Evolutionary conservation across 352 stramenopile genomes (phyloP), one percentile per base, ranked within the genome.

Genomic region (Halophytophthora polymorphica): DNA sequence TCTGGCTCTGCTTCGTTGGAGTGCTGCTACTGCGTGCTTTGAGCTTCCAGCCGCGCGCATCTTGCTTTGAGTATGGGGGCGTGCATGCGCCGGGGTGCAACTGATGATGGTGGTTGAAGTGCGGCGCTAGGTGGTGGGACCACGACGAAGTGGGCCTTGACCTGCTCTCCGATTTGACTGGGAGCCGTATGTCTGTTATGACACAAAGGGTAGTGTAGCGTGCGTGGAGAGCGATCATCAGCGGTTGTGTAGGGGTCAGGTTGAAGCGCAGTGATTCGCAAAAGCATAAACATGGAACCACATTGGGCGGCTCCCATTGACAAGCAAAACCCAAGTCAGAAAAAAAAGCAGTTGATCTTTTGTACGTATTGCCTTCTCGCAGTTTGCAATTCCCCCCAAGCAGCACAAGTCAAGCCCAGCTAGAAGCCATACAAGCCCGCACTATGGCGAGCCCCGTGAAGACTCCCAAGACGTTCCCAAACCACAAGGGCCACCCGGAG

Each of bases 401-500:
- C 53, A 59, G 31, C 45, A 54, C 61, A 70, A 66, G 52, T 56
- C 18, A 43, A 8, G 4, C 4, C 25, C 25, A 31, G n/a, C n/a
- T n/a, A n/a, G n/a, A n/a, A 51, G 11, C 15, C 33, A 50, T 17
- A n/a, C 22, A 31, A 38, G 18, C 15, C 17, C 31, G 1, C 43
- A 10, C 39, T 17, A 71, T 58, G 51, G 46, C 50, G 36, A 17
- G 50, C 17, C 37, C 34, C 45, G 58, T 64, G 28, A 60, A 47
- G 43, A 23, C 33, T 33, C 54, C 58, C 25, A 56, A 69, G 55
- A 57, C 44, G 35, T 72, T 72, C 47, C 64, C 64, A 17, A 72
- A 72, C 55, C 59, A 72, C 55, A 72, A 72, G 55, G 64, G 64
- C 13, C 64, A 72, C 59, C 64, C 59, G 2, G 64, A 72, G 59